A percentile compares a stretch with the other conserved stretches of the same genome.
Conservation (phyloP, 2,329 filamentous ascomycete species). For the Teratosphaeria destructans region DNA sequence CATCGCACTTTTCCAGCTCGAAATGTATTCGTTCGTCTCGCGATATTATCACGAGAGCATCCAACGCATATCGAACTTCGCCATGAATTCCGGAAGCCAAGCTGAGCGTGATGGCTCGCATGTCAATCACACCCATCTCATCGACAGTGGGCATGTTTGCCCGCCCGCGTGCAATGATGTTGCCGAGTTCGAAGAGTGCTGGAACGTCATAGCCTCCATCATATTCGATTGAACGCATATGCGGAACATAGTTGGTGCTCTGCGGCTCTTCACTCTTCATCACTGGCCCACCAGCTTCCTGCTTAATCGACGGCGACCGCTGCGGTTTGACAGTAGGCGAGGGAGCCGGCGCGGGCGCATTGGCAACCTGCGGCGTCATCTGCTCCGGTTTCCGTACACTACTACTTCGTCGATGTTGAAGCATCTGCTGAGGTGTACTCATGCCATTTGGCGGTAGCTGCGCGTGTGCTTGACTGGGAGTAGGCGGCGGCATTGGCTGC, state of each 20-base stretch:
- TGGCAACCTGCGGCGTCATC: conserved; percentile 18
- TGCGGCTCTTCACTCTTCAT: conserved; percentile 26
- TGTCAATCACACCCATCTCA: conserved; percentile 81
- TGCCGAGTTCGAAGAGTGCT: conserved; percentile 53
- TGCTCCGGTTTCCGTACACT: conserved; percentile 20
- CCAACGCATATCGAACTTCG: conserved; percentile 82
- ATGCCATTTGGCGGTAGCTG: conserved; percentile 38
- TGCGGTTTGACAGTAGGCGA: conserved; percentile 21
- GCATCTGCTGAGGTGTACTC: conserved; percentile 36
- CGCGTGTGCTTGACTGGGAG: conserved; percentile 37
- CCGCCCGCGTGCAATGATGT: conserved; percentile 56
- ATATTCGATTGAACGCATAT: conserved; percentile 13
- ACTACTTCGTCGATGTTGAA: conserved; percentile 24
- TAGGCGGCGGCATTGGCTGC: conserved; percentile 25
- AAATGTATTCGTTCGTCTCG: conserved; percentile 53
- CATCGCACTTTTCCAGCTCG: conserved; percentile 67
- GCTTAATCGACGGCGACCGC: conserved; percentile 21
- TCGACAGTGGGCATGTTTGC: conserved; percentile 64
- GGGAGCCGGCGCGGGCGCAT: conserved; percentile 11
- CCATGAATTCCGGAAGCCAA: conserved; percentile 81
- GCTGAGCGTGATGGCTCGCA: conserved; percentile 79
- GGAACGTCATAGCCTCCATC: conserved; percentile 63
- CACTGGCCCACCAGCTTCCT: conserved; percentile 14
- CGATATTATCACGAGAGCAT: conserved; percentile 67
- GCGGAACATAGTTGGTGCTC: conserved; percentile 22